Evolutionary conservation across 345 rosid species (phyloP), one percentile per base, ranked within the genome.

Genomic region (Populus deltoides): DNA sequence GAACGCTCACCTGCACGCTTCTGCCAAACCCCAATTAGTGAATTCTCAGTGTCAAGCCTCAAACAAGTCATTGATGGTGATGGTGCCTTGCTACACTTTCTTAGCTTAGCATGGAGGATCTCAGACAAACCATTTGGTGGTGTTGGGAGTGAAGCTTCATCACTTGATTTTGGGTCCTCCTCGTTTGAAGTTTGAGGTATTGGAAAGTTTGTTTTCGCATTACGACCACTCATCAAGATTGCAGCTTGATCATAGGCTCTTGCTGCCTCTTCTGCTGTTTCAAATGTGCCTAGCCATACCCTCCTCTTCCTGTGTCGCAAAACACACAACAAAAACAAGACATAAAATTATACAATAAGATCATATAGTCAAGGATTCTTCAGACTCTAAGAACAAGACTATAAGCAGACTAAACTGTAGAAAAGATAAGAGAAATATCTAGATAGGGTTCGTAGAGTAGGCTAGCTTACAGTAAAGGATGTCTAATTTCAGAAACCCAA

Each of bases 1-100:
- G 95, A 87, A 47, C 78, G 82, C 61, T 88, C 75, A 43, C 95
- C 97, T 0, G 93, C 95, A 0, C 91, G 86, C 83, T 89, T 92
- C 71, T 92, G 95, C 97, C 97, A 92, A 2, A 92, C 92, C 17
- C 97, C 97, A 15, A 92, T 91, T 78, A 88, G 91, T 18, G 91
- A 90, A 73, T 83, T 92, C 78, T 86, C 90, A 0, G 87, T 89
- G 84, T 91, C 97, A 6, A 92, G 97, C 83, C 97, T 89, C 6
- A 92, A 81, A 67, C 93, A 92, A 13, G 95, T 92, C 73, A 92
- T 84, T 4, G 97, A 91, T 17, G 97, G 91, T 6, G 93, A 91
- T 25, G 92, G 89, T 4, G 82, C 69, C 73, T 89, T 89, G 90
- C 93, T 87, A 25, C 87, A 78, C 77, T 90, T 92, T 16, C 88